Evolutionary conservation across 2,329 filamentous ascomycete genomes (phyloP).

Genomic region (Pseudogymnoascus sp.): DNA sequence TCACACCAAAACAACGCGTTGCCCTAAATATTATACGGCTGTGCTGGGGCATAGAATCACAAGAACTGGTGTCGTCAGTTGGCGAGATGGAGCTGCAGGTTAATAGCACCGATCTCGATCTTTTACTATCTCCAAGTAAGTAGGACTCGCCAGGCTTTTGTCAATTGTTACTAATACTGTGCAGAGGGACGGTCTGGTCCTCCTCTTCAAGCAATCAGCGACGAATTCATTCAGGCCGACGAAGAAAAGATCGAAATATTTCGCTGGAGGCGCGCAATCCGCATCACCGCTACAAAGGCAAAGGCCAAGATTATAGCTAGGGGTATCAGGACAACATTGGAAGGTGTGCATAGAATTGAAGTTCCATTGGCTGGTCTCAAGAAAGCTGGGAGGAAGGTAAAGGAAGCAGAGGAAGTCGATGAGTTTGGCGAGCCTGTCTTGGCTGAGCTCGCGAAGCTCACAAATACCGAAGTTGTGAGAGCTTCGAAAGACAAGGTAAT

Average conservation of each 20-base stretch:
- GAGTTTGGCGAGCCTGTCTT: slow-evolving; percentile 17
- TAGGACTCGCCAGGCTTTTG: background rate
- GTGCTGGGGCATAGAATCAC: slow-evolving; percentile 27
- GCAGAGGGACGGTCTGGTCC: slow-evolving; percentile 17
- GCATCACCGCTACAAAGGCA: slow-evolving; percentile 22
- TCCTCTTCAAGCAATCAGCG: slow-evolving; percentile 21
- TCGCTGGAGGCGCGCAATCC: slow-evolving; percentile 21
- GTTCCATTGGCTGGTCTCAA: slow-evolving; percentile 19
- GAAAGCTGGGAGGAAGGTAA: slow-evolving; percentile 7
- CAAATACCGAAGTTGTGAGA: slow-evolving; percentile 21
- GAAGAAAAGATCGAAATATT: slow-evolving; percentile 25
- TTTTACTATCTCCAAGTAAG: slow-evolving; percentile 24
- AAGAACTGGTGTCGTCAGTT: slow-evolving; percentile 23
- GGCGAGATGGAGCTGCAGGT: slow-evolving; percentile 28
- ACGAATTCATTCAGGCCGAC: slow-evolving; percentile 17
- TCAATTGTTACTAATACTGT: background rate
- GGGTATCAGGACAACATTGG: slow-evolving; percentile 20
- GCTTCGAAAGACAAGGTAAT: slow-evolving; percentile 6
- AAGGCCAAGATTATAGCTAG: slow-evolving; percentile 21
- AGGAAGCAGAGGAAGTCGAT: background rate
- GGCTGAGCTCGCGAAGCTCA: slow-evolving; percentile 21
- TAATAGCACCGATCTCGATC: slow-evolving; percentile 20
- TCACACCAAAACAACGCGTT: slow-evolving; percentile 25
- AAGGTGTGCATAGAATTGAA: slow-evolving; percentile 16
- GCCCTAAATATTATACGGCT: slow-evolving; percentile 23